Base-by-base conservation (phyloP, 805 yeast genomes). In the Spathaspora passalidarum region DNA sequence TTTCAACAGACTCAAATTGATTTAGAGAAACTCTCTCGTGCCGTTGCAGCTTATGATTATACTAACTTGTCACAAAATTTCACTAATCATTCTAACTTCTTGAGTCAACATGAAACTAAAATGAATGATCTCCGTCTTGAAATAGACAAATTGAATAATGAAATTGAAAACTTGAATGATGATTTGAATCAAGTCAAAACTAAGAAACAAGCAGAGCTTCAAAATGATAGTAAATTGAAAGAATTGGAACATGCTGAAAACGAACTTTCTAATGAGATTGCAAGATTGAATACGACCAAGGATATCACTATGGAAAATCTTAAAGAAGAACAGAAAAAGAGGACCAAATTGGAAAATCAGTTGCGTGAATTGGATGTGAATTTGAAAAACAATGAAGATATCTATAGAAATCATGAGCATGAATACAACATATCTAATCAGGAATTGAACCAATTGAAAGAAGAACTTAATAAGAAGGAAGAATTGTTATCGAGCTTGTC, bases 1-100 rank as follows among this genome's bases (percentile, higher is more conserved):
- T 91, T 78, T 62, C 97, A 92, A 66, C 89, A 86, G 47, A 79
- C 86, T 9, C 94, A 87, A 55, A 73, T 87, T 5, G 90, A 88
- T 55, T 69, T 88, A 48, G 97, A 92, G 62, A 82, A 84, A 37
- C 66, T 86, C 26, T 75, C 86, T 14, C 76, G 86, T 53, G 76
- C 88, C 1, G 86, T 89, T 1, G 83, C 84, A 41, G 91, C 96
- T 7, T 86, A 86, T 60, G 90, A 86, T 55, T 91, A 79, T 59
- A 60, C 73, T 26, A 55, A 57, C 14, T 68, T 71, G 49, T 67
- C 73, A 5, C 59, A 60, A 16, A 72, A 66, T 45, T 75, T 71
- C 46, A 61, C 68, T 35, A 63, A 75, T 29, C 75, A 78, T 41
- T 66, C 78, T 37, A 69, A 69, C 8, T 61, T 68, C 3, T 64